A percentile compares a stretch with the other conserved stretches of the same genome.
phyloP scores from a whole-genome alignment of 108 stramenopile genomes.

The Cyclotella sp. region DNA sequence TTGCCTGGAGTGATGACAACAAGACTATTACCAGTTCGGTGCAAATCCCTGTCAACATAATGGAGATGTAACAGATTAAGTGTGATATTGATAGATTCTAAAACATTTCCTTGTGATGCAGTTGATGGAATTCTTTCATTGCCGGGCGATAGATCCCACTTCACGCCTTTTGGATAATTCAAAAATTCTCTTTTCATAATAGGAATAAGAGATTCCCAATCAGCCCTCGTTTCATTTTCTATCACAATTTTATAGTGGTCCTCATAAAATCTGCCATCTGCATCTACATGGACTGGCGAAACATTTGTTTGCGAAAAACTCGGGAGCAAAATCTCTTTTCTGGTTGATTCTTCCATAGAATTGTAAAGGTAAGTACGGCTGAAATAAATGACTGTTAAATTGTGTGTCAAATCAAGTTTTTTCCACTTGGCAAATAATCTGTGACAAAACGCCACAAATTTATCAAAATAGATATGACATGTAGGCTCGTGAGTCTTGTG shows the following conservation, averaged over 20 bases:
- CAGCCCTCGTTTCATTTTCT: conserved; percentile 89
- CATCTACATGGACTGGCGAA: conserved; percentile 53
- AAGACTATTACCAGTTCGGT: conserved; percentile 94
- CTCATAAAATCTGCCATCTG: conserved; percentile 79
- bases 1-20: conserved; percentile 94
- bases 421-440: conserved; percentile 88
- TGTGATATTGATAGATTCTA: conserved; percentile 98
- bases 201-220: conserved; percentile 80
- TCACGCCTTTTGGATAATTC: conserved; percentile 81
- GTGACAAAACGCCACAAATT: conserved; percentile 76
- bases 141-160: conserved; percentile 74
- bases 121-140: conserved; percentile 69
- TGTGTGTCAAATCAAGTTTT: conserved; percentile 86
- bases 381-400: conserved; percentile 95
- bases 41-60: conserved; percentile 94
- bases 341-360: conserved; percentile 18
- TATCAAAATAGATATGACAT: conserved; percentile 87
- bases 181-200: conserved; percentile 90
- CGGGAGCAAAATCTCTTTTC: conserved; percentile 9
- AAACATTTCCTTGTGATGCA: conserved; percentile 94
- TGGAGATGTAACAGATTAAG: conserved; percentile 96
- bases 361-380: conserved; percentile 77
- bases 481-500: conserved; percentile 57
- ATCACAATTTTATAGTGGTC: conserved; percentile 93
- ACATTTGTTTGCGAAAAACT: not conserved